These are phyloP conservation scores for Suillus alpinus DNA, from an alignment of 768 basidiomycete genomes.

Conservation along the genomic window DNA sequence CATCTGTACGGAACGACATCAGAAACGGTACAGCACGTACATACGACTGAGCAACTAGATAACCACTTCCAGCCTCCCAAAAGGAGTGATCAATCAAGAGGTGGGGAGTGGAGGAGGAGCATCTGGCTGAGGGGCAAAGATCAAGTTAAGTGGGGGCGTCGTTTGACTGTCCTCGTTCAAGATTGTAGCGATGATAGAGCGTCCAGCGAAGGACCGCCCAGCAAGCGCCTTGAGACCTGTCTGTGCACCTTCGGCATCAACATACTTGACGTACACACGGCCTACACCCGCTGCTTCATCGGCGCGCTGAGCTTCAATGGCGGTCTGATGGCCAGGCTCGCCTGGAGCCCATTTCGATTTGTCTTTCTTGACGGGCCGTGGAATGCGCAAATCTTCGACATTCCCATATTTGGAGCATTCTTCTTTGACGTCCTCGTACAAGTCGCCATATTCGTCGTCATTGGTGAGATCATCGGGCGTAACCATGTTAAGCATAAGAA, in stretches of 20 bases:
- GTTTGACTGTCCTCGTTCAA: conserved; percentile 82
- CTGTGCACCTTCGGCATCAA: conserved; percentile 55
- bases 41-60: conserved; percentile 16
- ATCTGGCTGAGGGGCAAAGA: conserved; percentile 82
- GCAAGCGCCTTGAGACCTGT: conserved; percentile 83
- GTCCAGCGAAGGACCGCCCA: conserved; percentile 82
- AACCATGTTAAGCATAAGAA: conserved; percentile 99
- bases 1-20: conserved; percentile 1
- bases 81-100: conserved; percentile 16
- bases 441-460: conserved; percentile 90
- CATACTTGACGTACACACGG: conserved; percentile 91
- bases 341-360: conserved; percentile 74
- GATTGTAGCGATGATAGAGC: conserved; percentile 84
- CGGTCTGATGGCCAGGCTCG: conserved; percentile 55
- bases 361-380: conserved; percentile 84
- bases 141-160: conserved; percentile 76
- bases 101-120: conserved; percentile 74
- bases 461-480: conserved; percentile 86
- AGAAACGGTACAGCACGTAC: conserved; percentile 12
- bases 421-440: conserved; percentile 91
- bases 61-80: conserved; percentile 14
- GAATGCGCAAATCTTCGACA: conserved; percentile 85
- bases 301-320: conserved; percentile 63
- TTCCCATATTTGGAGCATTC: conserved; percentile 80
- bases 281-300: conserved; percentile 95